Evolutionary conservation across 106 monocot genomes (phyloP).

Genomic region (Allium cepa): DNA sequence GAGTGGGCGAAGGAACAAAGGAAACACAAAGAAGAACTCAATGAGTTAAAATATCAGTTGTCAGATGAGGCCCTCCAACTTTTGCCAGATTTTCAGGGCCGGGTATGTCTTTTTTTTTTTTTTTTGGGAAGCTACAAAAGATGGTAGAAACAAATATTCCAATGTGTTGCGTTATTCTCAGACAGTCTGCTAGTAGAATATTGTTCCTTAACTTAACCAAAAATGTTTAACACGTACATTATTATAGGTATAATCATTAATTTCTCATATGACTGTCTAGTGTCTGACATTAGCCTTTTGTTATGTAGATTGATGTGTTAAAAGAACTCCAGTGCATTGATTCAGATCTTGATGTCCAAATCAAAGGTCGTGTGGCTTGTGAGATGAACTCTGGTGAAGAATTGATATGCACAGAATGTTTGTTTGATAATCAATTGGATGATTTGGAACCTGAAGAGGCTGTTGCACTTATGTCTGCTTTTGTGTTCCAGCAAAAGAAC

Average conservation of each 20-base stretch:
- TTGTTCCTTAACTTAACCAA: too few species aligned
- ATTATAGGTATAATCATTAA: too few species aligned
- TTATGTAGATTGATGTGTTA: constrained; percentile 82
- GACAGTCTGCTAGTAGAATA: too few species aligned
- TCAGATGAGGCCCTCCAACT: constrained; percentile 96
- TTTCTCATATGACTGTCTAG: neutral
- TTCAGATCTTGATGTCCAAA: constrained; percentile 85
- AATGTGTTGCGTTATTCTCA: too few species aligned
- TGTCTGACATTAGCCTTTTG: neutral
- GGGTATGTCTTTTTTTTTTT: constrained; percentile 37
- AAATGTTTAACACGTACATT: too few species aligned
- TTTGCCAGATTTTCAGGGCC: constrained; percentile 95
- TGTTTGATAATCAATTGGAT: constrained; percentile 97
- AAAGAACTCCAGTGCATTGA: constrained; percentile 81
- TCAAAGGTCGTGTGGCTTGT: constrained; percentile 97
- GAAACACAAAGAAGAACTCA: constrained; percentile 73
- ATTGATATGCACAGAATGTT: constrained; percentile 91
- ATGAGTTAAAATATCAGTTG: constrained; percentile 71
- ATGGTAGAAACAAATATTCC: too few species aligned
- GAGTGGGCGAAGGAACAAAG: constrained; percentile 56
- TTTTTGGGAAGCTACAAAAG: too few species aligned
- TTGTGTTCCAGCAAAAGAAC: constrained; percentile 94
- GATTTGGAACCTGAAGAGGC: constrained; percentile 96
- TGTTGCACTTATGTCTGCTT: constrained; percentile 92
- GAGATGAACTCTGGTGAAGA: constrained; percentile 99